Evolutionary conservation across 805 yeast genomes (phyloP).

Genomic region (Ascoidea asiatica): DNA sequence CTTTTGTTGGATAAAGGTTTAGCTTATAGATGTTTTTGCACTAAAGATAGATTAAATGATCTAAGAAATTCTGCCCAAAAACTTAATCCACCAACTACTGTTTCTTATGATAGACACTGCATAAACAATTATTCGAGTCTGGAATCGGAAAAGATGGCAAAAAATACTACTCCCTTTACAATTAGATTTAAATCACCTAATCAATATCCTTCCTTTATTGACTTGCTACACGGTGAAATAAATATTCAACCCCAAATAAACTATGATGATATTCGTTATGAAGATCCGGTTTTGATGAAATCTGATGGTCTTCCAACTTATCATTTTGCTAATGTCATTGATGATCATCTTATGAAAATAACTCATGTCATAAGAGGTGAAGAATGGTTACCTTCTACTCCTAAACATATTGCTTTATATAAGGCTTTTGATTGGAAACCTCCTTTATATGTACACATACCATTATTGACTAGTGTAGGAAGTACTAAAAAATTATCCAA

Average conservation of each 20-base stretch:
- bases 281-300: slow-evolving; percentile 80
- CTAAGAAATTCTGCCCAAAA: slow-evolving; percentile 62
- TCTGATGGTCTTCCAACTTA: slow-evolving; percentile 95
- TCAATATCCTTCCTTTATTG: slow-evolving; percentile 50
- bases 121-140: slow-evolving; percentile 25
- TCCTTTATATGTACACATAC: slow-evolving; percentile 82
- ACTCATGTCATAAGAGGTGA: slow-evolving; percentile 96
- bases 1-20: slow-evolving; percentile 44
- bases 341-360: slow-evolving; percentile 84
- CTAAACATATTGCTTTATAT: slow-evolving; percentile 83
- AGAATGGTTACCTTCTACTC: slow-evolving; percentile 95
- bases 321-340: slow-evolving; percentile 92
- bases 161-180: slow-evolving; percentile 28
- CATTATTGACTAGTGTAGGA: slow-evolving; percentile 58
- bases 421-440: slow-evolving; percentile 74
- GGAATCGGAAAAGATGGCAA: slow-evolving; percentile 23
- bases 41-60: slow-evolving; percentile 58
- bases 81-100: slow-evolving; percentile 80
- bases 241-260: slow-evolving; percentile 74
- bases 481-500: slow-evolving; percentile 73
- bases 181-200: slow-evolving; percentile 72
- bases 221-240: slow-evolving; percentile 65
- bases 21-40: slow-evolving; percentile 83
- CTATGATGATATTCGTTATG: slow-evolving; percentile 56
- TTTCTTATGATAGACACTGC: slow-evolving; percentile 83